phyloP scores from a whole-genome alignment of 441 rosid genomes.

The Arabidopsis lyrata region DNA sequence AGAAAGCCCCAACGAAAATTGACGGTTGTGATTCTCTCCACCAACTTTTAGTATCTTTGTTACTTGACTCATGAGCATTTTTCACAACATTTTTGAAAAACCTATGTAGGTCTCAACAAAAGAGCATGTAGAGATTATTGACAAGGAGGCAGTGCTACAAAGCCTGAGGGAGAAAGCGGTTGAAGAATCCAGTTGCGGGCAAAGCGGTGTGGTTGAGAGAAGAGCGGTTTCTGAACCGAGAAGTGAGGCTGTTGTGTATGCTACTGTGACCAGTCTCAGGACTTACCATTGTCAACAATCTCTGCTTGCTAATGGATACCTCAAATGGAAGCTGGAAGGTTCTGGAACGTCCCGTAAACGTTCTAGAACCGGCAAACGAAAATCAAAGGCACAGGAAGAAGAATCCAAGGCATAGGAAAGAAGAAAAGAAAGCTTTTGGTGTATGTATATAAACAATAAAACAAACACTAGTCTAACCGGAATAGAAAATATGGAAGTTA shows the following conservation, averaged over 20 bases:
- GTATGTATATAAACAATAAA: conserved; percentile 23
- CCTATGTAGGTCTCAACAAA: conserved; percentile 56
- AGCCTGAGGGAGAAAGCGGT: conserved; percentile 64
- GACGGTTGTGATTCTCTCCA: too few species aligned
- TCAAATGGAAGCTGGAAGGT: conserved; percentile 57
- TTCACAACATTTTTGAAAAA: conserved; percentile 2
- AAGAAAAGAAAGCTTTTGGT: conserved; percentile 14
- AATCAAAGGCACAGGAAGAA: conserved; percentile 47
- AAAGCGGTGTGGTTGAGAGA: conserved; percentile 61
- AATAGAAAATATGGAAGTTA: conserved; percentile 22
- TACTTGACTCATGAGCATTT: not conserved
- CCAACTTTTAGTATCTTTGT: conserved; percentile 18
- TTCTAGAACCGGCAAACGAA: conserved; percentile 62
- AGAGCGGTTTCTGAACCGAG: conserved; percentile 53
- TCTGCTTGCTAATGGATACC: conserved; percentile 53
- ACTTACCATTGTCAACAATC: conserved; percentile 51
- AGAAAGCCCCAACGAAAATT: too few species aligned
- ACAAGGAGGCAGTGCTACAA: conserved; percentile 53
- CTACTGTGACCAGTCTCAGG: conserved; percentile 73
- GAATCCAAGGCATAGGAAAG: conserved; percentile 46
- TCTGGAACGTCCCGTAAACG: conserved; percentile 57
- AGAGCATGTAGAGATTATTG: conserved; percentile 43
- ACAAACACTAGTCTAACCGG: conserved; percentile 30
- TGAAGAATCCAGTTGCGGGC: conserved; percentile 60
- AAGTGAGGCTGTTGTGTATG: conserved; percentile 63